These are phyloP conservation scores for Neurospora tetraspora DNA, from an alignment of 495 filamentous ascomycete species.

Conservation along the genomic window DNA sequence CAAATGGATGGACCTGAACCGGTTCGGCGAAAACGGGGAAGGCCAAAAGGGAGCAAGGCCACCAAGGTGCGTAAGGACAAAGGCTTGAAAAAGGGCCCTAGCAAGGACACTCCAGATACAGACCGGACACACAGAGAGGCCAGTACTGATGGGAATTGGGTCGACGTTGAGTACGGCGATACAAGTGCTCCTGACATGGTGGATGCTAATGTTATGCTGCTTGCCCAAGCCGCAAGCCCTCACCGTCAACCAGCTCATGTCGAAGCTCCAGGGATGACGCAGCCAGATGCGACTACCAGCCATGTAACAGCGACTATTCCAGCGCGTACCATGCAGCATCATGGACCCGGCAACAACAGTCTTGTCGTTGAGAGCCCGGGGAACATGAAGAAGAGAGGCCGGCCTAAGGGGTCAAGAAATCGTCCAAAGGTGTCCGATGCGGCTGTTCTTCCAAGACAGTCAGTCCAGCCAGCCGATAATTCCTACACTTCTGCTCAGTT, in stretches of 20 bases:
- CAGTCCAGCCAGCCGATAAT: slow-evolving; percentile 1
- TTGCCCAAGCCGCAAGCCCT: slow-evolving; percentile 12
- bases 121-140: not conserved
- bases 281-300: not conserved
- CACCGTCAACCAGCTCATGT: not conserved
- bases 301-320: not conserved
- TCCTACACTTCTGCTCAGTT: not conserved
- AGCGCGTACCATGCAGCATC: not conserved
- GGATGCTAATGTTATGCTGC: slow-evolving; percentile 19
- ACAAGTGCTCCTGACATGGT: slow-evolving; percentile 10
- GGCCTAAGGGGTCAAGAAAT: slow-evolving; percentile 41
- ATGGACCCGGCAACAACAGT: not conserved
- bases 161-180: slow-evolving; percentile 16
- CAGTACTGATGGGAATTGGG: slow-evolving; percentile 17
- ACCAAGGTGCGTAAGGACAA: slow-evolving; percentile 40
- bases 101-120: not conserved
- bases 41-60: slow-evolving; percentile 43
- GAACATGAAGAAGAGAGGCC: slow-evolving; percentile 22
- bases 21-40: slow-evolving; percentile 33
- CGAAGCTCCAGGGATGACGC: not conserved
- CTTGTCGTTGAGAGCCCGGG: slow-evolving; percentile 8
- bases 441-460: slow-evolving; percentile 2
- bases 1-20: slow-evolving; percentile 15
- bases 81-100: slow-evolving; percentile 36
- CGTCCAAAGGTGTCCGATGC: slow-evolving; percentile 26